Percentiles rank a stretch among this genome's conserved stretches.
These are phyloP conservation scores for Sphagnum magellanicum DNA, from an alignment of 228 moss, liverwort and hornwort genomes.

Conservation along the genomic window DNA sequence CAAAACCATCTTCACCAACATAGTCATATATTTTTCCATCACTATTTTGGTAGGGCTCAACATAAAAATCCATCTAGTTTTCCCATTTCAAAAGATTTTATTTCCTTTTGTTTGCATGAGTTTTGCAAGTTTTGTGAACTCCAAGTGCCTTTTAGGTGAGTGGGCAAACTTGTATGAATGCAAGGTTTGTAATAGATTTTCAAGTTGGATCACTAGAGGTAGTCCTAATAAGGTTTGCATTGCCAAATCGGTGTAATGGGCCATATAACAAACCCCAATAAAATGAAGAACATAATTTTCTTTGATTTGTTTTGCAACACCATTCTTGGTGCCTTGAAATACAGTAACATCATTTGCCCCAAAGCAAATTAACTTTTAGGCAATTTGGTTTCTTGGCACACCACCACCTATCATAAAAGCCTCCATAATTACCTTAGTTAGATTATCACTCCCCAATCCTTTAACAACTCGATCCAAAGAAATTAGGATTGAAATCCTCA, in stretches of 20 bases:
- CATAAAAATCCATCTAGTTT: not conserved
- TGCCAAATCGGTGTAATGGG: not conserved
- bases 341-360: too few relatives aligned
- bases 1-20: not conserved
- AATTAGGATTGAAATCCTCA: too few relatives aligned
- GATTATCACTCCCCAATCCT: too few relatives aligned
- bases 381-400: too few relatives aligned
- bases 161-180: not conserved
- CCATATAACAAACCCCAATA: not conserved
- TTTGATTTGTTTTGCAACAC: too few relatives aligned
- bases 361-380: too few relatives aligned
- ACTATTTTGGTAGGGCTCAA: not conserved
- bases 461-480: too few relatives aligned
- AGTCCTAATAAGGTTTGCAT: not conserved
- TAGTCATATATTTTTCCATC: not conserved
- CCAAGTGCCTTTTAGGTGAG: not conserved
- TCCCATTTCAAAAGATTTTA: not conserved
- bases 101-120: not conserved
- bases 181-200: not conserved
- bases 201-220: not conserved
- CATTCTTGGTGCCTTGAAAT: too few relatives aligned
- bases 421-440: too few relatives aligned
- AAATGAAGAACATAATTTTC: too few relatives aligned
- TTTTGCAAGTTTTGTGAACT: not conserved
- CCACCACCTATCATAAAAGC: too few relatives aligned